These are phyloP conservation scores for Lepidium sativum DNA, from an alignment of 345 rosid species.

Conservation along the genomic window DNA sequence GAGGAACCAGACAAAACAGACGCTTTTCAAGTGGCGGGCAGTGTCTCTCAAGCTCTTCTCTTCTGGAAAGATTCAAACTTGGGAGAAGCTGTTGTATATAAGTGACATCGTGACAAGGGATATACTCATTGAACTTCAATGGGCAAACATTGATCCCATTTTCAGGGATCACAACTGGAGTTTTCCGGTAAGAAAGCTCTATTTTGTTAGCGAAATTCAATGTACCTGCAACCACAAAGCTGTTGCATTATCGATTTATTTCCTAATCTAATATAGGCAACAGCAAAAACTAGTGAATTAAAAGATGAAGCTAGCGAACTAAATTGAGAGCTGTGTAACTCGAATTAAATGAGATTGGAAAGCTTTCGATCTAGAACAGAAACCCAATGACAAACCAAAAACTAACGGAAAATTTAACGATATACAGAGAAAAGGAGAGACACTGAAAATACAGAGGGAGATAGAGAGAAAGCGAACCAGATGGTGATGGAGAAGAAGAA, in stretches of 20 bases:
- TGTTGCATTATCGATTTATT: background rate
- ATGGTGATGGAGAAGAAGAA: conserved; percentile 25
- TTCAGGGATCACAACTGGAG: conserved; percentile 45
- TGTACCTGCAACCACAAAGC: conserved; percentile 35
- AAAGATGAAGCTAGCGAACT: background rate
- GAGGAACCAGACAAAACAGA: conserved; percentile 87
- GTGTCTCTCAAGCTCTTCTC: conserved; percentile 95
- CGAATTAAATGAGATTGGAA: background rate
- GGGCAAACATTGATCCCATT: conserved; percentile 73
- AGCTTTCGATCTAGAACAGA: background rate
- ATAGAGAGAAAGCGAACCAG: conserved; percentile 27
- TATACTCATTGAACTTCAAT: conserved; percentile 63
- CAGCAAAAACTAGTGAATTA: background rate
- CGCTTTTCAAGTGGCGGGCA: conserved; percentile 79
- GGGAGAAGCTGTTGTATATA: conserved; percentile 54
- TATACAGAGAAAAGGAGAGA: conserved; percentile 3
- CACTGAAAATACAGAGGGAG: conserved; percentile 16
- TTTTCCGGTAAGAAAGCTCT: conserved; percentile 43
- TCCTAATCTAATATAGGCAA: background rate
- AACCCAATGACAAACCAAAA: background rate
- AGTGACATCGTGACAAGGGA: conserved; percentile 76
- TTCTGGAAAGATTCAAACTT: conserved; percentile 55
- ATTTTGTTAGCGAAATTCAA: conserved; percentile 44
- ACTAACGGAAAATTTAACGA: background rate
- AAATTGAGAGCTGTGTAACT: background rate